Evolutionary conservation across 306 rosid species (phyloP), one percentile per base, ranked within the genome.

Genomic region (Castanea crenata): DNA sequence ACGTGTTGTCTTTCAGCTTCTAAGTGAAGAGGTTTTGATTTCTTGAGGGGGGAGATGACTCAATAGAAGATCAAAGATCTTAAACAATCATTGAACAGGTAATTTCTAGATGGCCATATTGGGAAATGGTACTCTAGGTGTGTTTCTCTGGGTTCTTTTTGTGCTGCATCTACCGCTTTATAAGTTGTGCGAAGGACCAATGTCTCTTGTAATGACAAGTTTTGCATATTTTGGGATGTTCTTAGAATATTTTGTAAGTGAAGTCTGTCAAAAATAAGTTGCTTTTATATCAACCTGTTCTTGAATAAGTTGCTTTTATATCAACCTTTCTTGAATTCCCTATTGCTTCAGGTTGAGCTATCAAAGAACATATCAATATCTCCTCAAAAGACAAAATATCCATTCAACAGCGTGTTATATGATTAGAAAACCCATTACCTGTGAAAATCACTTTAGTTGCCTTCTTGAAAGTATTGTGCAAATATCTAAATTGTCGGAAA

Each of bases 81-180:
- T 80, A 89, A 89, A 80, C 90, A 89, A 76, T 89, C 92, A 55
- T 78, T 89, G 84, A 93, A 93, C 86, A 91, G 97, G 97, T 93
- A 71, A 74, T 63, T 79, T 73, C 19, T 74, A 64, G 76, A 78
- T 73, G 55, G 31, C 55, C 81, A 32, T 10, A 3, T 61, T 32
- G 0, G 2, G 23, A 55, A 55, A 5, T 55, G 23, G 10, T 55
- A 55, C 61, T 19, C 61, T 27, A 27, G 29, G 29, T 27, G 1
- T 27, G 29, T 27, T 1, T 27, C 29, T 27, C 29, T 55, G 8
- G 23, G 61, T 55, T 55, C 5, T 6, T 55, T 10, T 3, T 55
- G 61, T 20, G 23, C 25, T 55, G 23, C 61, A 55, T 55, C 61
- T 16, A 55, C 8, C 19, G 0, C 57, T 54, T 13, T 54, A 54